A percentile compares a stretch with the other conserved stretches of the same genome.
phyloP scores from a whole-genome alignment of 257 asterid species.

The Penstemon davidsonii region DNA sequence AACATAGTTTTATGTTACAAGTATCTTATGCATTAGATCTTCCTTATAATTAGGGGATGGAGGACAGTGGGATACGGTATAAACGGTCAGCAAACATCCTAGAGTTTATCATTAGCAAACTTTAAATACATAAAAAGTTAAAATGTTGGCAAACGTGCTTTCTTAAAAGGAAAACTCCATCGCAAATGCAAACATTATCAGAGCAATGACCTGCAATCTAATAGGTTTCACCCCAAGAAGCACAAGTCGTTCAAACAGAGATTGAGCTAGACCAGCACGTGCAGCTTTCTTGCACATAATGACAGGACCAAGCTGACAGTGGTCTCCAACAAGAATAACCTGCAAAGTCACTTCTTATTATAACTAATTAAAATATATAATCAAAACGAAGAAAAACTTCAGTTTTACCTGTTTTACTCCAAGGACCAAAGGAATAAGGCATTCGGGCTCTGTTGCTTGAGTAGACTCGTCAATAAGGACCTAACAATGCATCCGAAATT shows the following conservation, averaged over 20 bases:
- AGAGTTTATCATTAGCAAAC: not conserved
- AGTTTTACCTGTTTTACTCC: slow-evolving; percentile 84
- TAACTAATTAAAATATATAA: not conserved
- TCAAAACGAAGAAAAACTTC: slow-evolving; percentile 13
- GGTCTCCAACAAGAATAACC: slow-evolving; percentile 98
- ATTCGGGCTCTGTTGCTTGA: slow-evolving; percentile 96
- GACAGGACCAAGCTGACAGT: slow-evolving; percentile 99
- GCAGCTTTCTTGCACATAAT: slow-evolving; percentile 99
- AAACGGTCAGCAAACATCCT: slow-evolving; percentile 14
- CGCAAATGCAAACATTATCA: slow-evolving; percentile 16
- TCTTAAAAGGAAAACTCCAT: slow-evolving; percentile 10
- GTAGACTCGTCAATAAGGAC: slow-evolving; percentile 99
- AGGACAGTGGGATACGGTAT: not conserved
- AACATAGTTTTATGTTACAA: slow-evolving; percentile 18
- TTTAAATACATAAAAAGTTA: not conserved
- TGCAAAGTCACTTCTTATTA: slow-evolving; percentile 32
- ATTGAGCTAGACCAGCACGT: slow-evolving; percentile 96
- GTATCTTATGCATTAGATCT: not conserved
- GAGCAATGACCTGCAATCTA: slow-evolving; percentile 80
- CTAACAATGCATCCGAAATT: slow-evolving; percentile 37
- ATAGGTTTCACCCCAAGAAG: slow-evolving; percentile 95
- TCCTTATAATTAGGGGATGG: not conserved
- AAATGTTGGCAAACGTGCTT: not conserved
- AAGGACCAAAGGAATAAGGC: slow-evolving; percentile 96
- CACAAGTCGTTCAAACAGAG: slow-evolving; percentile 95